A percentile compares a stretch with the other conserved stretches of the same genome.
These are phyloP conservation scores for Didymella pinodella DNA, from an alignment of 2,329 filamentous ascomycete species.

Conservation along the genomic window DNA sequence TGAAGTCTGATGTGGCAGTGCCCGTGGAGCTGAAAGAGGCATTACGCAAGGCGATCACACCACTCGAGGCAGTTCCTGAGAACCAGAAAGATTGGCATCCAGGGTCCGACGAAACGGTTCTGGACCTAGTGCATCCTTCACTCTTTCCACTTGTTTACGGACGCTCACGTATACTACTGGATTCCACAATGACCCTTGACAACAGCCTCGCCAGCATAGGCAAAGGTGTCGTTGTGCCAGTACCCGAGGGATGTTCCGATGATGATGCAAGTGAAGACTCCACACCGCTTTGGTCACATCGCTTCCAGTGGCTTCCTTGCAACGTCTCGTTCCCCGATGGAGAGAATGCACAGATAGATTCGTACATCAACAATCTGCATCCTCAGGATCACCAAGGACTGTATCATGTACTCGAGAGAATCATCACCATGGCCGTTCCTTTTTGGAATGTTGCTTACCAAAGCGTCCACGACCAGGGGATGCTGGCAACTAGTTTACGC, in stretches of 20 bases:
- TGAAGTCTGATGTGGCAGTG: slow-evolving; percentile 62
- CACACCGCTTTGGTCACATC: slow-evolving; percentile 36
- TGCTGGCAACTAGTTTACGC: slow-evolving; percentile 6
- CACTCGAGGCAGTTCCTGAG: slow-evolving; percentile 61
- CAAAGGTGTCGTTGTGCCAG: slow-evolving; percentile 18
- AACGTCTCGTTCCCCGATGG: slow-evolving; percentile 53
- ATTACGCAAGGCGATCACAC: slow-evolving; percentile 55
- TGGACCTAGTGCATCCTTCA: slow-evolving; percentile 68
- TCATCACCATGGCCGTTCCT: slow-evolving; percentile 28
- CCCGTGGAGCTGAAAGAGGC: slow-evolving; percentile 47
- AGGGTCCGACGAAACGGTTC: slow-evolving; percentile 58
- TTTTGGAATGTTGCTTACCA: slow-evolving; percentile 26
- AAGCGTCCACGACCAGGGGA: not conserved
- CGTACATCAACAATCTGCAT: slow-evolving; percentile 64
- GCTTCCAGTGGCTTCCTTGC: slow-evolving; percentile 60
- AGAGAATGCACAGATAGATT: slow-evolving; percentile 48
- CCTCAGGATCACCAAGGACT: slow-evolving; percentile 42
- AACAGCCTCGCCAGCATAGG: slow-evolving; percentile 22
- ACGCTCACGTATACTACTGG: slow-evolving; percentile 21
- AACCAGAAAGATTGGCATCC: slow-evolving; percentile 67
- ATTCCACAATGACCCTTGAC: slow-evolving; percentile 22
- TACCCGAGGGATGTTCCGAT: not conserved
- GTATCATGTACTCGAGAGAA: slow-evolving; percentile 30
- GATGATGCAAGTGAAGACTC: not conserved
- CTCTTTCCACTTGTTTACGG: slow-evolving; percentile 68